Base-by-base conservation (phyloP, 2,329 filamentous ascomycete genomes). In the Penicillium janthinellum region DNA sequence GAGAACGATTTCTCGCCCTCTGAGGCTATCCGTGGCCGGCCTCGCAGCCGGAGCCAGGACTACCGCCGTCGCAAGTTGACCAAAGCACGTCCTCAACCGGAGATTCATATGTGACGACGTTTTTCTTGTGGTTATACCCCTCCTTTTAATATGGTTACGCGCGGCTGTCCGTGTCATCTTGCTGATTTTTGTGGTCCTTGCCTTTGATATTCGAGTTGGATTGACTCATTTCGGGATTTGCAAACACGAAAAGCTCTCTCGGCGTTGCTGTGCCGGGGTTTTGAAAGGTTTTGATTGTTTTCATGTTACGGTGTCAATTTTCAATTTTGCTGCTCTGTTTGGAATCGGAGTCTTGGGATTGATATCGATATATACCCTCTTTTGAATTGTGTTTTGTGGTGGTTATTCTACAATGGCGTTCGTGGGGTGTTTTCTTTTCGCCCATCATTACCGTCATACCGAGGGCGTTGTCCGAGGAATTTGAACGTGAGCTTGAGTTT, bases 21-120 rank as follows among this genome's bases (percentile, higher is more conserved):
- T 35, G 68, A 71, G n/a, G 15, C 52, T 22, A 45, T 54, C 20
- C 67, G 72, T 54, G 70, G 69, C 37, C 63, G 70, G 11, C 51
- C 64, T 49, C 65, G 68, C 41, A 71, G 59, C 47, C 68, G 70
- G 25, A 70, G 60, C 50, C 59, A 71, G 12, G 67, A 68, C 20
- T 58, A 61, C 37, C 64, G 64, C 31, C 64, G 60, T 37, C 59
- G 62, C 20, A 63, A 53, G 51, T 54, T 67, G 52, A 62, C 64
- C 6, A 69, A 67, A 45, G 45, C 61, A 11, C 64, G 55, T 37
- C 48, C 48, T 20, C 58, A 59, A 35, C 20, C 49, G 52, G 67
- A 62, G 57, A 51, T 61, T 51, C 56, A 61, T 60, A 64, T 56
- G 37, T 52, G 37, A 52, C 5, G 49, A 28, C 14, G n/a, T 37